Conservation (phyloP, 2,329 filamentous ascomycete species). For the Aspergillus texensis region DNA sequence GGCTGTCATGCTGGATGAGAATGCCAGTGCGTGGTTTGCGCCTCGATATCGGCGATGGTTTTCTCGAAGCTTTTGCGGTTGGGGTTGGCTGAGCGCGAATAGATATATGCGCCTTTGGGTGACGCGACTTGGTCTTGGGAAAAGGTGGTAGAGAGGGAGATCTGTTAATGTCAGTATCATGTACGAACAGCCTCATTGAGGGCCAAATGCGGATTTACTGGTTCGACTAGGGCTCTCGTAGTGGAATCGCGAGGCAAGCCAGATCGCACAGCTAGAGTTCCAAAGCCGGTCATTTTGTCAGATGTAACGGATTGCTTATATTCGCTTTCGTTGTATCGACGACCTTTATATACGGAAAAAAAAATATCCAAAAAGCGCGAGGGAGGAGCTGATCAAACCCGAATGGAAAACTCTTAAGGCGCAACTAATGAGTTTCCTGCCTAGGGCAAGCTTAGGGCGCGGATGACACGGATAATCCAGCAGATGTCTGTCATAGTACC, state of each 20-base stretch:
- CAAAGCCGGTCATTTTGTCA: neutral
- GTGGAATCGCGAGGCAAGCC: neutral
- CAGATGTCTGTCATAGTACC: neutral
- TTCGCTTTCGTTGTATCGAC: neutral
- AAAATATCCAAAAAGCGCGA: neutral
- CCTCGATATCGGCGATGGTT: too few species aligned
- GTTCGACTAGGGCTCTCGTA: too few species aligned
- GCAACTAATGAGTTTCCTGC: neutral
- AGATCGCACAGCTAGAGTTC: neutral
- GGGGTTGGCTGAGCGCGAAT: too few species aligned
- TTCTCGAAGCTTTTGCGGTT: too few species aligned
- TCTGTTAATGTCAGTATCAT: too few species aligned
- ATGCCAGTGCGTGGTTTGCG: too few species aligned
- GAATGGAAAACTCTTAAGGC: neutral
- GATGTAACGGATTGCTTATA: neutral
- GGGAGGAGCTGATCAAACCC: neutral
- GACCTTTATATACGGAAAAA: neutral
- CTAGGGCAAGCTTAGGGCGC: neutral
- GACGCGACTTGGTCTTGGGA: too few species aligned
- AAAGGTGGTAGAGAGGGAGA: too few species aligned
- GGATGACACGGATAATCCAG: neutral
- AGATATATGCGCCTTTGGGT: too few species aligned
- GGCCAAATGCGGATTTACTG: too few species aligned
- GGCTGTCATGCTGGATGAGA: too few species aligned
- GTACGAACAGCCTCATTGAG: too few species aligned